Percentiles rank a stretch among this genome's conserved stretches.
Evolutionary conservation across 768 basidiomycete genomes (phyloP).

Genomic region (Mycena sanguinolenta): DNA sequence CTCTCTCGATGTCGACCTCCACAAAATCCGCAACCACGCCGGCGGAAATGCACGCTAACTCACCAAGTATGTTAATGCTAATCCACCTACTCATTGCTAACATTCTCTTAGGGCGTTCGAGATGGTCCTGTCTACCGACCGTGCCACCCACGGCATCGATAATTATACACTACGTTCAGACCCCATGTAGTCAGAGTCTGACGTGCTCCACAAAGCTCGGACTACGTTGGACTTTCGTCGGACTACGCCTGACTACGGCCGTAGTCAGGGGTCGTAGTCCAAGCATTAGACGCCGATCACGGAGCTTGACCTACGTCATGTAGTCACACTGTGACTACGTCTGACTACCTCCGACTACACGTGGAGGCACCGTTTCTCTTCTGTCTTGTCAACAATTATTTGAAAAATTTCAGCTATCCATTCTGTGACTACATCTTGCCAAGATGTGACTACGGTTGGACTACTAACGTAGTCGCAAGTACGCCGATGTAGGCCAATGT

Average conservation of each 20-base stretch:
- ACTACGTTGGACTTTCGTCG: too few relatives aligned
- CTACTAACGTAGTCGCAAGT: too few relatives aligned
- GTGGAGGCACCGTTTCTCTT: not conserved
- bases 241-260: too few relatives aligned
- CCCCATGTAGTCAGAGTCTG: not conserved
- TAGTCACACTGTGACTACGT: too few relatives aligned
- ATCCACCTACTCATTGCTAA: not conserved
- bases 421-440: not conserved
- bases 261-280: too few relatives aligned
- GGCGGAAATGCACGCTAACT: not conserved
- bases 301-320: too few relatives aligned
- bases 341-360: too few relatives aligned
- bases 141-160: slow-evolving; percentile 5
- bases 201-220: not conserved
- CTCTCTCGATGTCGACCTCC: slow-evolving; percentile 1
- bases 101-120: too few relatives aligned
- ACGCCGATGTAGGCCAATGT: too few relatives aligned
- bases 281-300: too few relatives aligned
- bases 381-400: not conserved
- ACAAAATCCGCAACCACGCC: too few relatives aligned
- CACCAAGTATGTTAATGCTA: not conserved
- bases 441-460: too few relatives aligned
- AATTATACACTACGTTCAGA: not conserved
- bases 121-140: slow-evolving; percentile 1
- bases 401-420: not conserved